Conservation (phyloP, 257 asterid genomes). For the Fraxinus pennsylvanica region DNA sequence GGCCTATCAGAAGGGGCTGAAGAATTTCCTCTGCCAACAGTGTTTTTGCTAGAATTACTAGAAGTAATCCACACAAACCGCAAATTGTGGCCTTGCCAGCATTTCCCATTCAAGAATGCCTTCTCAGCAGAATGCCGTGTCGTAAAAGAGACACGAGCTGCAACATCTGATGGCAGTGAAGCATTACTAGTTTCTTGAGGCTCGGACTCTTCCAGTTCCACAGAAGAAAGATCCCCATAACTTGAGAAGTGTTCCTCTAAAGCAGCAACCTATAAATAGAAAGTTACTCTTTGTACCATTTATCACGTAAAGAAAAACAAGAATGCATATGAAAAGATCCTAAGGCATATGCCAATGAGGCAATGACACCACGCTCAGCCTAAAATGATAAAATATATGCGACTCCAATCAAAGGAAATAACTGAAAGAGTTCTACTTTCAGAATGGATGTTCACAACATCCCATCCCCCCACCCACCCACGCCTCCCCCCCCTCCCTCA, state of each 20-base stretch:
- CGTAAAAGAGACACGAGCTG: slow-evolving; percentile 71
- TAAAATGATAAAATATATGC: background rate
- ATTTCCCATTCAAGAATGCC: slow-evolving; percentile 80
- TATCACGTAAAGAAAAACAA: slow-evolving; percentile 5
- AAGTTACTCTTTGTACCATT: slow-evolving; percentile 3
- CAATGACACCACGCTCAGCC: background rate
- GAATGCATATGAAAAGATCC: background rate
- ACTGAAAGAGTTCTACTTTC: background rate
- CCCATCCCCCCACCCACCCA: background rate
- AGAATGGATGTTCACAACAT: background rate
- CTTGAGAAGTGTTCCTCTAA: slow-evolving; percentile 80
- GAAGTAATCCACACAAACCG: slow-evolving; percentile 61
- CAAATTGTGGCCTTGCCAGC: slow-evolving; percentile 79
- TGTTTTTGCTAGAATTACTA: slow-evolving; percentile 30
- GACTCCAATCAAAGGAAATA: background rate
- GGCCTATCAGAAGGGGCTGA: slow-evolving; percentile 21
- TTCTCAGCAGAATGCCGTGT: slow-evolving; percentile 79
- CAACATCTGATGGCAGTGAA: slow-evolving; percentile 40
- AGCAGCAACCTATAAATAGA: slow-evolving; percentile 54
- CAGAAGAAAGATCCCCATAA: slow-evolving; percentile 72
- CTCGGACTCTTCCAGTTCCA: slow-evolving; percentile 64
- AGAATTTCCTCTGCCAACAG: slow-evolving; percentile 29
- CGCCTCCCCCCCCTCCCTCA: background rate
- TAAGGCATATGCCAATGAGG: background rate
- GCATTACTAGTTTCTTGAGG: slow-evolving; percentile 40